These are phyloP conservation scores for Phytophthora lateralis DNA, from an alignment of 352 stramenopile species.

Conservation along the genomic window DNA sequence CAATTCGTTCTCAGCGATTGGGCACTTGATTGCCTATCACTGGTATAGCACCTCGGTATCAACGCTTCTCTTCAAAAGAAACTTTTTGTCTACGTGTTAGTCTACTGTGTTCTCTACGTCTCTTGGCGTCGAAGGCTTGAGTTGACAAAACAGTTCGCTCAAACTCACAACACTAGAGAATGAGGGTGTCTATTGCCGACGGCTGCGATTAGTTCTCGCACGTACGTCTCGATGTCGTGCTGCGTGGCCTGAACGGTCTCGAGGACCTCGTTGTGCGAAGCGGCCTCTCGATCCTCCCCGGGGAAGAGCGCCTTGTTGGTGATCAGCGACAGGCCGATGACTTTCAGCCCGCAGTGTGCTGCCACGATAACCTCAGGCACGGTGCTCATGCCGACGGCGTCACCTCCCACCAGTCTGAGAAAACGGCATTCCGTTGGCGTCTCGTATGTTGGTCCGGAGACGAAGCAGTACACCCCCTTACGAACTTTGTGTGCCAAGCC, in stretches of 20 bases:
- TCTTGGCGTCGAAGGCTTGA: not conserved
- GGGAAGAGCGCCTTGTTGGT: constrained; percentile 94
- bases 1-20: not conserved
- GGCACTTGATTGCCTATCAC: too few species aligned
- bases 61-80: too few species aligned
- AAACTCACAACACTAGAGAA: constrained; percentile 19
- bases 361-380: constrained; percentile 97
- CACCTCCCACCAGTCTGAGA: constrained; percentile 90
- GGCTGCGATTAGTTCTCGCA: constrained; percentile 41
- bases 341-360: constrained; percentile 93
- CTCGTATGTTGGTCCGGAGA: constrained; percentile 97
- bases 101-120: too few species aligned
- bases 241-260: constrained; percentile 86
- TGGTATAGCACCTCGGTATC: too few species aligned
- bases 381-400: constrained; percentile 97
- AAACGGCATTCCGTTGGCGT: constrained; percentile 94
- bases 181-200: constrained; percentile 25
- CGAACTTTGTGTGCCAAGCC: constrained; percentile 84
- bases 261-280: constrained; percentile 94
- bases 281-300: constrained; percentile 77
- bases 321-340: constrained; percentile 96
- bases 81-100: too few species aligned
- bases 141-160: constrained; percentile 1
- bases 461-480: constrained; percentile 95
- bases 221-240: constrained; percentile 47